These are phyloP conservation scores for Podospora australis DNA, from an alignment of 495 filamentous ascomycete genomes.

Conservation along the genomic window DNA sequence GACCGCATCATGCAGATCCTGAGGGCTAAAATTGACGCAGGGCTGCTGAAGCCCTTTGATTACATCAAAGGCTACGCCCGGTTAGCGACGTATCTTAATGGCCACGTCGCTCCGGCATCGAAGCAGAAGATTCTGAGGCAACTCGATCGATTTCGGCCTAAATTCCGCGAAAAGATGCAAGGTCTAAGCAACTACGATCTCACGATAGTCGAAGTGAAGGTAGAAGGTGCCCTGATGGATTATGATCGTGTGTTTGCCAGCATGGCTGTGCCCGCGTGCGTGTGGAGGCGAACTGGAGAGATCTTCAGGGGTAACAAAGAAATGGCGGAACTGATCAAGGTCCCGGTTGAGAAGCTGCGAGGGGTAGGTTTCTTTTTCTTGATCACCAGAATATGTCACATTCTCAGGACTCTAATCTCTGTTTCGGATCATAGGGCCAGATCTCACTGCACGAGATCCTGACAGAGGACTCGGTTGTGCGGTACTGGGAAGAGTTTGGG, in stretches of 20 bases:
- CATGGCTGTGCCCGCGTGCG: constrained; percentile 97
- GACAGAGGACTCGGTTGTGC: constrained; percentile 85
- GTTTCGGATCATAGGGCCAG: constrained; percentile 59
- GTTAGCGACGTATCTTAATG: constrained; percentile 83
- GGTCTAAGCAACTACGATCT: constrained; percentile 85
- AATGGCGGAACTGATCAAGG: constrained; percentile 94
- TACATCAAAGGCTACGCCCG: constrained; percentile 94
- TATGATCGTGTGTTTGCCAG: constrained; percentile 97
- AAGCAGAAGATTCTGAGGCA: constrained; percentile 86
- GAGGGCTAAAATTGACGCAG: constrained; percentile 91
- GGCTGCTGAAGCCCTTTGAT: constrained; percentile 91
- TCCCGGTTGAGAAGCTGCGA: constrained; percentile 82
- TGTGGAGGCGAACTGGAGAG: constrained; percentile 93
- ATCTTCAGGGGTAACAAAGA: constrained; percentile 98
- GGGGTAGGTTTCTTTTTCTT: constrained; percentile 62
- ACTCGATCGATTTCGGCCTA: constrained; percentile 85
- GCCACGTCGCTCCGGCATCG: constrained; percentile 67
- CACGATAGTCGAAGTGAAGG: constrained; percentile 96
- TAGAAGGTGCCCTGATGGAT: constrained; percentile 88
- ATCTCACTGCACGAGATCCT: constrained; percentile 94
- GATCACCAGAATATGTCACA: neutral
- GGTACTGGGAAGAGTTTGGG: constrained; percentile 98
- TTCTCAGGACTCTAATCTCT: neutral
- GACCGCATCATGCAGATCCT: constrained; percentile 93
- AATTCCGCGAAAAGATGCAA: constrained; percentile 93